These are phyloP conservation scores for Chloris gayana DNA, from an alignment of 176 grass and related monocot species.

Conservation along the genomic window DNA sequence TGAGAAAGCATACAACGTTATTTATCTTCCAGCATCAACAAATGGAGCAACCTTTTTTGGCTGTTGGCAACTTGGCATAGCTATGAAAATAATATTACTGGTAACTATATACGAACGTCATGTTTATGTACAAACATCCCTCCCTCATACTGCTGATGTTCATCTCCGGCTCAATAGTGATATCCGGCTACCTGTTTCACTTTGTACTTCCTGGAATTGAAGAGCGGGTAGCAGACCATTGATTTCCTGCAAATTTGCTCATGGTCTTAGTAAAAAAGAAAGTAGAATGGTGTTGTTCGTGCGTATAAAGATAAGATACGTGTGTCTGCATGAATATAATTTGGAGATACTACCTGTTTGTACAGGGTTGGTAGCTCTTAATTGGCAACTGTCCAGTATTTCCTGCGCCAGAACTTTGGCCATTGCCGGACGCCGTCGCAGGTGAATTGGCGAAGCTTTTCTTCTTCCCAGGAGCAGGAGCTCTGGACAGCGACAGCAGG, in stretches of 20 bases:
- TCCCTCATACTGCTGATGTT: neutral
- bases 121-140: constrained; percentile 19
- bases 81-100: neutral
- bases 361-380: neutral
- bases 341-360: constrained; percentile 1
- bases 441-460: neutral
- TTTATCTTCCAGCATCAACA: constrained; percentile 3
- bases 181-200: neutral
- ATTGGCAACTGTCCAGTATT: neutral
- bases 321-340: neutral
- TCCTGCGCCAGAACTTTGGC: neutral
- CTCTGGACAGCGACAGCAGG: constrained; percentile 9
- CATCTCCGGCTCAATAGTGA: neutral
- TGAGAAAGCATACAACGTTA: neutral
- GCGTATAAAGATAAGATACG: too few relatives aligned
- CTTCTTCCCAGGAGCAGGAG: constrained; percentile 5
- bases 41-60: neutral
- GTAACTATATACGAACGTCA: neutral
- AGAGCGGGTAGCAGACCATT: constrained; percentile 34
- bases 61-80: neutral
- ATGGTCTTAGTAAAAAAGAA: neutral
- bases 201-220: constrained; percentile 24
- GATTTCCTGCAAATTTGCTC: constrained; percentile 34
- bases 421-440: neutral
- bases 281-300: too few relatives aligned